phyloP scores from a whole-genome alignment of 2,329 filamentous ascomycete species.

The Botrytis pseudocinerea region DNA sequence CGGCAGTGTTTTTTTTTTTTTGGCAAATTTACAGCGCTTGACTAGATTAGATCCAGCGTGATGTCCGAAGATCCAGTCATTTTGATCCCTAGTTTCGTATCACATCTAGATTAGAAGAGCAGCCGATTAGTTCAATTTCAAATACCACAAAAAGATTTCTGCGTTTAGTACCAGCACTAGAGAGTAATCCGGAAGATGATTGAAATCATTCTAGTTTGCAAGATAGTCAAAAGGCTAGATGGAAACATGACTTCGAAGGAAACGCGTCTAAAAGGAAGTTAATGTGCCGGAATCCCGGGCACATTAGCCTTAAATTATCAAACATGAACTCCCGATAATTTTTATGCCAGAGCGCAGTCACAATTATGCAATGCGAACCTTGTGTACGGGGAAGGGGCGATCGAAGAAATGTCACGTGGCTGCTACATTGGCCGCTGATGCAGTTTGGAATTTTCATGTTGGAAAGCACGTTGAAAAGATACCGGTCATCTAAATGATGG shows the following conservation, averaged over 20 bases:
- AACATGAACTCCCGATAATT: neutral
- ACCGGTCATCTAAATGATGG: no score
- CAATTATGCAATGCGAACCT: neutral
- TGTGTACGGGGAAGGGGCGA: neutral
- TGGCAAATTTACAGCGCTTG: neutral
- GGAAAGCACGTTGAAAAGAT: neutral
- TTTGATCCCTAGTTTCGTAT: neutral
- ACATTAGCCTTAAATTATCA: no score
- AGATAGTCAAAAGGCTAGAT: neutral
- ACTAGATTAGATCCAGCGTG: neutral
- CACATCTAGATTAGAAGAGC: no score
- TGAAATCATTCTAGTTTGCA: neutral
- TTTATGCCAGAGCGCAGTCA: neutral
- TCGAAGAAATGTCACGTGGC: neutral
- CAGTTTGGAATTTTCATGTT: neutral
- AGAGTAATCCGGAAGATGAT: neutral
- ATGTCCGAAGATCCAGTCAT: no score
- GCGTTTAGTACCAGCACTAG: neutral
- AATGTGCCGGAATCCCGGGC: neutral
- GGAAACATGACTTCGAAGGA: neutral
- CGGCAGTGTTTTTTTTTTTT: neutral
- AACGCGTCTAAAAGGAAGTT: neutral
- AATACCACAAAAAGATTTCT: accelerated
- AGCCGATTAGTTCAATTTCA: accelerated
- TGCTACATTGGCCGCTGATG: neutral